Conservation (phyloP, 176 grass and related monocot genomes). For the Urochloa ruziziensis region DNA sequence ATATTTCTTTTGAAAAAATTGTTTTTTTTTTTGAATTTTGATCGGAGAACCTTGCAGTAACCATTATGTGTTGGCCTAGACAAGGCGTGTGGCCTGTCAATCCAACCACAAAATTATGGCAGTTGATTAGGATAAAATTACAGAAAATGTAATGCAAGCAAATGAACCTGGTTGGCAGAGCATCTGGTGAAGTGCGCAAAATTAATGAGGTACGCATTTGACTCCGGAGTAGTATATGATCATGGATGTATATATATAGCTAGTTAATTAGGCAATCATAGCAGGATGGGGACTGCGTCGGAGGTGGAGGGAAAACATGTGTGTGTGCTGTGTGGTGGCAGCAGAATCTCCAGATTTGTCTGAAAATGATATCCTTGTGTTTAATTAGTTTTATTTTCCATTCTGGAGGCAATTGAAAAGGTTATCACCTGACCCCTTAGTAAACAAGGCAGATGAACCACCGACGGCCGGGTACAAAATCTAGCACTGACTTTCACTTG, state of each 20-base stretch:
- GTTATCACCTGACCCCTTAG: not conserved
- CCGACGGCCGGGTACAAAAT: not conserved
- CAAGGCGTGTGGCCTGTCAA: not conserved
- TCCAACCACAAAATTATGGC: not conserved
- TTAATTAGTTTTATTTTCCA: not conserved
- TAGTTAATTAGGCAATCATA: not conserved
- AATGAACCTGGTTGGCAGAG: not conserved
- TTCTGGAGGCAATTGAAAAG: conserved; percentile 18
- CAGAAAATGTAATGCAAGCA: not conserved
- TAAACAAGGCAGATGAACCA: not conserved
- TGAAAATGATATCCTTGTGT: conserved; percentile 17
- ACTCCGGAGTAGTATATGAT: not conserved
- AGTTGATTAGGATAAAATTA: not conserved
- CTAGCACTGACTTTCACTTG: not conserved
- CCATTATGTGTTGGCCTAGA: not conserved
- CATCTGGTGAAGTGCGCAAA: not conserved
- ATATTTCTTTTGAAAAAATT: not conserved
- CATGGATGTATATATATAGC: not conserved
- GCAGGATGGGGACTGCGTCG: not conserved
- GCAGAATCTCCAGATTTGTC: conserved; percentile 1
- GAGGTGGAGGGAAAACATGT: not conserved
- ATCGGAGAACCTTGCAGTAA: too few relatives aligned
- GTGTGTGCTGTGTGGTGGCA: not conserved
- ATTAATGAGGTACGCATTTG: not conserved
- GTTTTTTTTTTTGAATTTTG: too few relatives aligned